phyloP scores from a whole-genome alignment of 305 asterid species.

The Fraxinus xanthoxyloides region DNA sequence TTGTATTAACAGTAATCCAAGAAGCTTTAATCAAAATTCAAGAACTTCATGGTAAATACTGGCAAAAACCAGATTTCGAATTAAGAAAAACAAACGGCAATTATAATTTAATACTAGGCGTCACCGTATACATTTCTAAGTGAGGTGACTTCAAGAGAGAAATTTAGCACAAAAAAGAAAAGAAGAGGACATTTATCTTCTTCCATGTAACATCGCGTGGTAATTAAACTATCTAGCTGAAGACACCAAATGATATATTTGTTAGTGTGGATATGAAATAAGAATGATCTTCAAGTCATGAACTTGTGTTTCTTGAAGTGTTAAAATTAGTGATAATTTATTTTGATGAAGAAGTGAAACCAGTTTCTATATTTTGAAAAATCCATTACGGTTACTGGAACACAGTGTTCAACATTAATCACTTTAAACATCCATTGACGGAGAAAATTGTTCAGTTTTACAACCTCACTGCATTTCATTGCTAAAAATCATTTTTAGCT shows the following conservation, averaged over 20 bases:
- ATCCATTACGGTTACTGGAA: constrained; percentile 9
- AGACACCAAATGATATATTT: not conserved
- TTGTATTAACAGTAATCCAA: constrained; percentile 1
- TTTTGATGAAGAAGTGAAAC: not conserved
- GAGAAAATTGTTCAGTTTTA: not conserved
- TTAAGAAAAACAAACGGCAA: not conserved
- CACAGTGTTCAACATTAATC: not conserved
- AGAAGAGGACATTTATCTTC: not conserved
- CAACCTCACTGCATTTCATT: constrained; percentile 5
- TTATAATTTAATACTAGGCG: not conserved
- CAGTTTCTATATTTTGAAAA: not conserved
- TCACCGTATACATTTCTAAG: not conserved
- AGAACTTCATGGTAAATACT: not conserved
- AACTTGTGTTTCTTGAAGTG: not conserved
- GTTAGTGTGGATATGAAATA: not conserved
- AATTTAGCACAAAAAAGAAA: not conserved
- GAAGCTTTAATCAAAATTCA: not conserved
- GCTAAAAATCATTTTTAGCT: not conserved
- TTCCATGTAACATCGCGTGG: not conserved
- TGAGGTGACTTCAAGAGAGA: not conserved
- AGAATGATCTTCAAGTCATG: not conserved
- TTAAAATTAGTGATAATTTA: not conserved
- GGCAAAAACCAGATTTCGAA: not conserved
- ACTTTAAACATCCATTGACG: not conserved
- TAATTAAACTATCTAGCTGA: not conserved